Base-by-base conservation (phyloP, 2,329 filamentous ascomycete genomes). In the Sporothrix dimorphospora region DNA sequence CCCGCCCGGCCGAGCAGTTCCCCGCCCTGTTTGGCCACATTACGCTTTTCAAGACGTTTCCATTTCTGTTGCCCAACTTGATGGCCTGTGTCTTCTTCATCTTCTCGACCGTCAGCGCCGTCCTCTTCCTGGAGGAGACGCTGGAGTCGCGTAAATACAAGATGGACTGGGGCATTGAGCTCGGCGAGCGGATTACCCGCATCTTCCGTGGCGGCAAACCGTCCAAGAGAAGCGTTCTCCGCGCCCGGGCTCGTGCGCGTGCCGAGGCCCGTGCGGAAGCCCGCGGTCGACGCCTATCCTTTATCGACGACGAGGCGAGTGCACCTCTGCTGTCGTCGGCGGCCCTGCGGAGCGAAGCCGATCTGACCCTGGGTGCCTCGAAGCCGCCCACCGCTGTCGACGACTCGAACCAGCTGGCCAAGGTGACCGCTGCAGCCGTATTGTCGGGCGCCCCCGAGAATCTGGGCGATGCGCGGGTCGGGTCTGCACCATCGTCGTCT, bases 61-160 rank as follows among this genome's bases (percentile, higher is more conserved):
- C 95, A 0, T 99, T 96, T 79, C 86, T 89, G 2, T 83, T 98
- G 65, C 96, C 95, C 0, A 98, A 98, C 80, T 78, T 98, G 5
- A 86, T 96, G 34, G 89, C 92, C 1, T 91, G 91, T 51, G 75
- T 86, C 3, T 89, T 98, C 76, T 98, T 98, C 79, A 81, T 94
- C 24, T 80, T 94, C 38, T 95, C 94, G 0, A 89, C 96, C 38
- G 81, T 88, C 0, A 91, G 88, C 8, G 94, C 93, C 0, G 83
- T 90, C 14, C 81, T 98, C 1, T 99, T 97, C 78, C 86, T 98
- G 12, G 87, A 90, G 83, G 95, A 99, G 87, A 97, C 96, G 0
- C 84, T 97, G 0, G 91, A 91, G 49, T 88, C 88, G 19, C 92
- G 90, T 77, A 90, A 88, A 65, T 82, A 91, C 72, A 82, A 86